A percentile compares a stretch with the other conserved stretches of the same genome.
phyloP scores from a whole-genome alignment of 306 rosid genomes.

The Trifolium repens region DNA sequence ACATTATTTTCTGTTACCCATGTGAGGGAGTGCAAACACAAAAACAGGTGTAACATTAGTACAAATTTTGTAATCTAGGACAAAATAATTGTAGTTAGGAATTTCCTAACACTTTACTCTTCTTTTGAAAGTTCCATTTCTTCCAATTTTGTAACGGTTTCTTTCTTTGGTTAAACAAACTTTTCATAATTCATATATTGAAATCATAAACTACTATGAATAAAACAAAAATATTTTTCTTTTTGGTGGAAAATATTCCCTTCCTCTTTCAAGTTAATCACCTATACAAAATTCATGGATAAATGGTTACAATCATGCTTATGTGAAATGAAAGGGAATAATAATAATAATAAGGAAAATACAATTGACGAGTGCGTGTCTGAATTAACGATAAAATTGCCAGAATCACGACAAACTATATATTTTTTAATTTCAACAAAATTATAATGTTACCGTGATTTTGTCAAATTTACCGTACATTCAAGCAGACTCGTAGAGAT shows the following conservation, averaged over 20 bases:
- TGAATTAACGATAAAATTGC: neutral
- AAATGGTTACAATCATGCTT: slow-evolving; percentile 12
- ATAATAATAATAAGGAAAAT: neutral
- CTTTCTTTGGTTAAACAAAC: slow-evolving; percentile 36
- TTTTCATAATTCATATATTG: neutral
- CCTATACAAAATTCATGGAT: slow-evolving; percentile 38
- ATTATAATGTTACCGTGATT: neutral
- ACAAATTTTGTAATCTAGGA: slow-evolving; percentile 38
- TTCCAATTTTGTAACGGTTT: neutral
- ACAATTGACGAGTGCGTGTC: neutral
- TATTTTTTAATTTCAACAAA: neutral
- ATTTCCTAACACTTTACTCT: slow-evolving; percentile 12
- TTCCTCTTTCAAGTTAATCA: slow-evolving; percentile 11
- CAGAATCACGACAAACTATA: neutral
- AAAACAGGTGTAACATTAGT: slow-evolving; percentile 24
- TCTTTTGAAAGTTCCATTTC: neutral
- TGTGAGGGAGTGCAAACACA: slow-evolving; percentile 30
- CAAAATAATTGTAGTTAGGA: slow-evolving; percentile 4
- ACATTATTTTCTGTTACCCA: slow-evolving; percentile 39
- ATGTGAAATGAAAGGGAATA: slow-evolving; percentile 17
- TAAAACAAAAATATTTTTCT: slow-evolving; percentile 40
- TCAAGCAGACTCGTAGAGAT: neutral
- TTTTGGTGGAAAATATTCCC: slow-evolving; percentile 36
- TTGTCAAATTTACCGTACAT: neutral
- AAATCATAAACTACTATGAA: slow-evolving; percentile 35